These are phyloP conservation scores for Metschnikowia shivogae DNA, from an alignment of 805 yeast genomes.

Conservation along the genomic window DNA sequence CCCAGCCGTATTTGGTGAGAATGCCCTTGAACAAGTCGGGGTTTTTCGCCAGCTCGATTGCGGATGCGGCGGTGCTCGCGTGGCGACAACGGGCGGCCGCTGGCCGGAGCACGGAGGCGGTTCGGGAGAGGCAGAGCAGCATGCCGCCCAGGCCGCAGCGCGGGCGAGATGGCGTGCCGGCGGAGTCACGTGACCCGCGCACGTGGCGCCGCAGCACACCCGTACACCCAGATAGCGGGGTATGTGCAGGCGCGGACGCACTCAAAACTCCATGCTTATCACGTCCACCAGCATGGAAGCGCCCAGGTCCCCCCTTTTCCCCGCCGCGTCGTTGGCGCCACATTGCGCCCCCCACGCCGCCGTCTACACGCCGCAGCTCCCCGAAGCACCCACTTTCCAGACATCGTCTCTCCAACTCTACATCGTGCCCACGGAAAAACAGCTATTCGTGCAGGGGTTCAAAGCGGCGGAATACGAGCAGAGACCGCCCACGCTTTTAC, in stretches of 20 bases:
- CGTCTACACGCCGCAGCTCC: slow-evolving; percentile 39
- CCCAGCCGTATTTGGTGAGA: slow-evolving; percentile 22
- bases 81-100: neutral
- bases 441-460: slow-evolving; percentile 78
- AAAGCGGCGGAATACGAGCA: slow-evolving; percentile 56
- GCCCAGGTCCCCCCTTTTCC: slow-evolving; percentile 23
- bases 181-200: too few relatives aligned
- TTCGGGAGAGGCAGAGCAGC: neutral
- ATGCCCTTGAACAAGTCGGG: slow-evolving; percentile 18
- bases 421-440: slow-evolving; percentile 74
- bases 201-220: too few relatives aligned
- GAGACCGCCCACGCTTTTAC: slow-evolving; percentile 70
- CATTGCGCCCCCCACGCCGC: slow-evolving; percentile 5
- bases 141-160: neutral
- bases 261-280: neutral
- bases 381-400: slow-evolving; percentile 53
- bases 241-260: neutral
- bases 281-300: neutral
- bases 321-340: slow-evolving; percentile 19
- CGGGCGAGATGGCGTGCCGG: too few relatives aligned
- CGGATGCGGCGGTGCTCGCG: neutral
- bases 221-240: too few relatives aligned
- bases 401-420: slow-evolving; percentile 67
- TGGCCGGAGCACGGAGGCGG: neutral
- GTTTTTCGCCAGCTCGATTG: slow-evolving; percentile 4